phyloP scores from a whole-genome alignment of 441 rosid species.

The Hypseocharis bilobata region DNA sequence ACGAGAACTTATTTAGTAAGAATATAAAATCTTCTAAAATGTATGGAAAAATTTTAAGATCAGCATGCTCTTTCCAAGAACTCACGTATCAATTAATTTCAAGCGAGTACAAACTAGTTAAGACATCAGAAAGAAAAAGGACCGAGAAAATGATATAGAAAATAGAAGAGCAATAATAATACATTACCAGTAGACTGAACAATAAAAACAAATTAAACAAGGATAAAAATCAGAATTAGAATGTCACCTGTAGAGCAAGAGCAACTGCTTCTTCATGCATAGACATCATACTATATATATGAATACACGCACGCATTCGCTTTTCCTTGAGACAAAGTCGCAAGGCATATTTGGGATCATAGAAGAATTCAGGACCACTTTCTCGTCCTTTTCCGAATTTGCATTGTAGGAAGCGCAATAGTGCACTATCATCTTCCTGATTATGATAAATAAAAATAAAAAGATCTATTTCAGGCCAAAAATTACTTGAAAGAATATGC shows the following conservation, averaged over 20 bases:
- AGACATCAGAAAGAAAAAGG: background rate
- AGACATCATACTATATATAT: slow-evolving; percentile 97
- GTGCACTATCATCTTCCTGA: slow-evolving; percentile 91
- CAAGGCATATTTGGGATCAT: slow-evolving; percentile 94
- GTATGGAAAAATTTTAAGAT: slow-evolving; percentile 1
- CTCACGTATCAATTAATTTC: background rate
- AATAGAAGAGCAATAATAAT: slow-evolving; percentile 1
- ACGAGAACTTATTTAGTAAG: slow-evolving; percentile 1
- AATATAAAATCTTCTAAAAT: background rate
- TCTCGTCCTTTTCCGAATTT: slow-evolving; percentile 91
- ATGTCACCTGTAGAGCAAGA: slow-evolving; percentile 84
- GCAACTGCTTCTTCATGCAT: slow-evolving; percentile 99
- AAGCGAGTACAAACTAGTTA: background rate
- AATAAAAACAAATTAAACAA: slow-evolving; percentile 10
- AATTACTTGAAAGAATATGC: background rate
- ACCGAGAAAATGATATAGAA: slow-evolving; percentile 5
- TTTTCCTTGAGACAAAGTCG: slow-evolving; percentile 95
- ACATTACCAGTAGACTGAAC: background rate
- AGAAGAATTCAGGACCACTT: slow-evolving; percentile 85
- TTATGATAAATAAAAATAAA: slow-evolving; percentile 13
- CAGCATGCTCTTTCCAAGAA: background rate
- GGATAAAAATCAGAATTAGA: slow-evolving; percentile 9
- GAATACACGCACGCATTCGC: slow-evolving; percentile 94
- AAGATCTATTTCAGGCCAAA: slow-evolving; percentile 7
- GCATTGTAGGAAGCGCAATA: slow-evolving; percentile 88